Percentiles rank a stretch among this genome's conserved stretches.
Conservation (phyloP, 2,329 filamentous ascomycete species). For the Stemphylium vesicarium region DNA sequence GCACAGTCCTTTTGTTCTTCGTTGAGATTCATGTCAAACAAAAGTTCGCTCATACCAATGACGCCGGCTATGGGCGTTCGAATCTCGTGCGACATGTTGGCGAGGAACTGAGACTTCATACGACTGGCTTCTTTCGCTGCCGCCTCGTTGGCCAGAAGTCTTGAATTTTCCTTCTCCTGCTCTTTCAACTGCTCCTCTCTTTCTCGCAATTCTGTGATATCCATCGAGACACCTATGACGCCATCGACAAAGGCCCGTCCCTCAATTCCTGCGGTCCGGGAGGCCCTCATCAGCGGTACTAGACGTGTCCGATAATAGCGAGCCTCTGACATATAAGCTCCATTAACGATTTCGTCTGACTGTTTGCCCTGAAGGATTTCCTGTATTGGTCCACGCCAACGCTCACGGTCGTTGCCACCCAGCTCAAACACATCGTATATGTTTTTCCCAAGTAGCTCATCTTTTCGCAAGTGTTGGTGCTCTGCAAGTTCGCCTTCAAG, state of each 20-base stretch:
- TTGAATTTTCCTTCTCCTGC: constrained; percentile 72
- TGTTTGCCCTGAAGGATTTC: constrained; percentile 68
- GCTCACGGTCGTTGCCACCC: constrained; percentile 39
- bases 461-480: constrained; percentile 18
- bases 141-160: constrained; percentile 74
- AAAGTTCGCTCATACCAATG: constrained; percentile 78
- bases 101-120: constrained; percentile 79
- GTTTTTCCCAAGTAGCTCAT: constrained; percentile 60
- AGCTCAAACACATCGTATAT: constrained; percentile 68
- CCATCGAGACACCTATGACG: constrained; percentile 80
- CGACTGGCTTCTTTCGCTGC: constrained; percentile 81
- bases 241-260: constrained; percentile 66
- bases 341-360: constrained; percentile 64
- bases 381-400: constrained; percentile 65
- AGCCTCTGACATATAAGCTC: constrained; percentile 64
- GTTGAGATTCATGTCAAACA: constrained; percentile 71
- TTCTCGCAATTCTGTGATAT: constrained; percentile 74
- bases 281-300: constrained; percentile 67
- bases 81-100: constrained; percentile 84
- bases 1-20: constrained; percentile 77
- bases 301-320: constrained; percentile 76
- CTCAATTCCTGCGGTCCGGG: constrained; percentile 59
- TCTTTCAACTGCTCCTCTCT: constrained; percentile 68
- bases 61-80: constrained; percentile 80
- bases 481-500: constrained; percentile 71